Evolutionary conservation across 257 asterid genomes (phyloP).

Genomic region (Mentha longifolia): DNA sequence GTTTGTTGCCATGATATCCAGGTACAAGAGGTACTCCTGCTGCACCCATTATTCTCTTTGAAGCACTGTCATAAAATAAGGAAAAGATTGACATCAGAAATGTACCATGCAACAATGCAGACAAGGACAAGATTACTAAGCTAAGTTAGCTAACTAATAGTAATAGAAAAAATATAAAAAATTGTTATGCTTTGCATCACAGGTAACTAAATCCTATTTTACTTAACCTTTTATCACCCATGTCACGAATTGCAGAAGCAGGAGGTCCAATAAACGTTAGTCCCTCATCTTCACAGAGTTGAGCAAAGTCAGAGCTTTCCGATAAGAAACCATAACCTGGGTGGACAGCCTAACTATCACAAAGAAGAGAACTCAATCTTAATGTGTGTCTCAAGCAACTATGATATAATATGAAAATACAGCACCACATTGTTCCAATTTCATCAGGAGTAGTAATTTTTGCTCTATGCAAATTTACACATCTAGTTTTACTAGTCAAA

Average conservation of each 20-base stretch:
- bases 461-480: slow-evolving; percentile 9
- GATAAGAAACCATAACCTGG: slow-evolving; percentile 99
- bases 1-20: slow-evolving; percentile 93
- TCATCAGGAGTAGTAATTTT: slow-evolving; percentile 8
- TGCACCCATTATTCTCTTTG: slow-evolving; percentile 98
- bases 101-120: slow-evolving; percentile 12
- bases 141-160: neutral
- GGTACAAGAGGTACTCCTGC: slow-evolving; percentile 99
- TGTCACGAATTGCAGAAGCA: slow-evolving; percentile 93
- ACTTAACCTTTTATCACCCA: slow-evolving; percentile 95
- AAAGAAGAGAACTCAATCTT: slow-evolving; percentile 45
- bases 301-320: slow-evolving; percentile 93
- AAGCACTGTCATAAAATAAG: slow-evolving; percentile 67
- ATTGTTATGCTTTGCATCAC: neutral
- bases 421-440: neutral
- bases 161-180: neutral
- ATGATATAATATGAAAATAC: slow-evolving; percentile 24
- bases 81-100: neutral
- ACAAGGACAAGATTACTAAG: neutral
- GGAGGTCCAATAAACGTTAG: slow-evolving; percentile 93
- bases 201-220: slow-evolving; percentile 12
- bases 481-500: slow-evolving; percentile 11
- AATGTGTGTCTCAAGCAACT: slow-evolving; percentile 36
- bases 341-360: slow-evolving; percentile 92
- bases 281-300: slow-evolving; percentile 85